Percentiles rank a stretch among this genome's conserved stretches.
These are phyloP conservation scores for Metschnikowia arizonensis DNA, from an alignment of 805 yeast genomes.

Conservation along the genomic window DNA sequence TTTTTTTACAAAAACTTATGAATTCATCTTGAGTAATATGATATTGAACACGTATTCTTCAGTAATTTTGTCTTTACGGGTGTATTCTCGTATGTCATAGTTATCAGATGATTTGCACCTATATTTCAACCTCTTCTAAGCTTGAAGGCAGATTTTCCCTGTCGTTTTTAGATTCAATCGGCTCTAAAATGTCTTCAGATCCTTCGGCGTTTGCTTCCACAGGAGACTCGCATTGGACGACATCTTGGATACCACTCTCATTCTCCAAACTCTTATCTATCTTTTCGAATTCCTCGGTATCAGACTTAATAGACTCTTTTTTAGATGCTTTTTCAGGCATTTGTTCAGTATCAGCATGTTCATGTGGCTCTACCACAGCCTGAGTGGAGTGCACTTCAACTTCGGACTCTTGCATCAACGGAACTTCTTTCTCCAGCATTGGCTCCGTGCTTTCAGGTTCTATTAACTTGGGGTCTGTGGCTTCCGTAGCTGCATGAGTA, in stretches of 20 bases:
- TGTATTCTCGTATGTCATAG: neutral
- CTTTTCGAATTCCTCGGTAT: neutral
- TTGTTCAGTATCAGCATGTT: constrained; percentile 8
- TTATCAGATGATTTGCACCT: constrained; percentile 9
- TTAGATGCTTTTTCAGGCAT: constrained; percentile 6
- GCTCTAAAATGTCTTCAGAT: neutral
- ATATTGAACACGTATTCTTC: no score
- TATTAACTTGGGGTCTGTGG: neutral
- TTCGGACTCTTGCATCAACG: neutral
- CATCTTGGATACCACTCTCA: neutral
- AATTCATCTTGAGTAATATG: no score
- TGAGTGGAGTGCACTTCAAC: neutral
- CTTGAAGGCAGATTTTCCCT: constrained; percentile 15
- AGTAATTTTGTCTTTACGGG: no score
- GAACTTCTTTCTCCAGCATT: constrained; percentile 1
- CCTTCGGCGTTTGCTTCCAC: neutral
- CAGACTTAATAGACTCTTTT: neutral
- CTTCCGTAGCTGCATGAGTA: no score
- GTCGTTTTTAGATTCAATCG: constrained; percentile 5
- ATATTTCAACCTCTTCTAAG: constrained; percentile 14
- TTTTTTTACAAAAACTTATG: no score
- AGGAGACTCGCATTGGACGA: neutral
- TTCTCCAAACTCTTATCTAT: constrained; percentile 2
- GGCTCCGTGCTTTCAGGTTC: constrained; percentile 4
- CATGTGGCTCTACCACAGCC: neutral